Evolutionary conservation across 352 stramenopile species (phyloP), one percentile per base, ranked within the genome.

Genomic region (Globisporangium irregulare): DNA sequence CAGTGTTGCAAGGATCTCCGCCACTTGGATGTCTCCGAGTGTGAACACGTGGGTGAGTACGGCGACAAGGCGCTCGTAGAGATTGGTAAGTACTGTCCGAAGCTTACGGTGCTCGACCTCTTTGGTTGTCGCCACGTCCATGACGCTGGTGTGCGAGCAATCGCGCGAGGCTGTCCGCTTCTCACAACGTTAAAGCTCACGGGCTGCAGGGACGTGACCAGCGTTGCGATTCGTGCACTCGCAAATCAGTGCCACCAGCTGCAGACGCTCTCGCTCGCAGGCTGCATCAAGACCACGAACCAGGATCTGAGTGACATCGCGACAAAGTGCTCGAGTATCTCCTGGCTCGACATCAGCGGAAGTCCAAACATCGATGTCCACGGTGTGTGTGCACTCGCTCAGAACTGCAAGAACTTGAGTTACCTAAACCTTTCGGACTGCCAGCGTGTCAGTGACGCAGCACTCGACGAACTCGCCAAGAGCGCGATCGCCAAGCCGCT

Each of bases 21-120:
- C 10, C 75, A 92, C 60, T 67, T 98, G 4, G 92, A 97, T 69
- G 84, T 97, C 24, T 92, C 86, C 20, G 82, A 93, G 62, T 98
- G 91, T 59, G 80, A 88, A 53, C 83, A 82, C 41, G 80, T 97
- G 0, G 91, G 91, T 38, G 92, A 98, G 72, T 98, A 95, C 69
- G 94, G 94, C 0, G 94, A 98, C 79, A 93, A 96, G 69, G 92
- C 89, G 29, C 75, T 98, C 8, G 71, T 97, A 27, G 92, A 96
- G 73, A 80, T 98, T 18, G 94, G 93, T 4, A 79, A 80, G 50
- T 90, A 80, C 72, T 98, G 93, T 67, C 70, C 75, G 1, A 74
- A 89, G 62, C 72, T 98, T 34, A 74, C 73, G 18, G 74, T 89
- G 18, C 71, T 98, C 2, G 84, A 97, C 59, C 76, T 98, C 9